Conservation (phyloP, 257 asterid species). For the Forsythia viridissima region DNA sequence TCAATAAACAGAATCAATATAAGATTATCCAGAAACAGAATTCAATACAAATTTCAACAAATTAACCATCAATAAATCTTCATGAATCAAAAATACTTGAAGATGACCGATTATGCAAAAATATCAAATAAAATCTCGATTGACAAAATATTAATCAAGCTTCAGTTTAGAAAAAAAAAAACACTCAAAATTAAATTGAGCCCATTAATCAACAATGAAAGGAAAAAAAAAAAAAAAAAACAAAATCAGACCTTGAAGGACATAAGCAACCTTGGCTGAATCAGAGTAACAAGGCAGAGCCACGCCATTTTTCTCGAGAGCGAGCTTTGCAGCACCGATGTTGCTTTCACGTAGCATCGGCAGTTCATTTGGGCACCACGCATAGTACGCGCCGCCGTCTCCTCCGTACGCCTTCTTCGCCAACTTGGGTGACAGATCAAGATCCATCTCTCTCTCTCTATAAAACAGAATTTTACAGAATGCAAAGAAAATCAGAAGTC, state of each 20-base stretch:
- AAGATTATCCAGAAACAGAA: not conserved
- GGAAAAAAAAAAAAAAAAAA: not conserved
- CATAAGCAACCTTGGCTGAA: constrained; percentile 60
- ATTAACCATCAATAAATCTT: too few species aligned
- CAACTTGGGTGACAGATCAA: constrained; percentile 51
- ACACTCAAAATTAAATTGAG: not conserved
- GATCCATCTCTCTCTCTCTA: constrained; percentile 36
- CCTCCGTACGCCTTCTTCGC: constrained; percentile 48
- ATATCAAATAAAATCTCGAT: not conserved
- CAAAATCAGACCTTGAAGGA: constrained; percentile 47
- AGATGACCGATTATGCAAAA: too few species aligned
- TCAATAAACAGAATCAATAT: not conserved
- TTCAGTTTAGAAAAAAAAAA: too few species aligned
- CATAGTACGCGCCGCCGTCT: constrained; percentile 51
- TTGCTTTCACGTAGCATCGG: constrained; percentile 57
- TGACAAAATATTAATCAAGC: not conserved
- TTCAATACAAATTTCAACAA: too few species aligned
- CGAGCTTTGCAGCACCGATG: constrained; percentile 52
- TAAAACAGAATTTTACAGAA: too few species aligned
- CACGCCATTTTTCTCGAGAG: constrained; percentile 47
- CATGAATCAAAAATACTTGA: too few species aligned
- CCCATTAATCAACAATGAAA: not conserved
- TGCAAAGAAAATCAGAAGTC: too few species aligned
- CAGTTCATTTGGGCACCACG: constrained; percentile 49
- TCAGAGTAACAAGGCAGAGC: constrained; percentile 56